A percentile compares a stretch with the other conserved stretches of the same genome.
These are phyloP conservation scores for Plantago major DNA, from an alignment of 257 asterid genomes.

Conservation along the genomic window DNA sequence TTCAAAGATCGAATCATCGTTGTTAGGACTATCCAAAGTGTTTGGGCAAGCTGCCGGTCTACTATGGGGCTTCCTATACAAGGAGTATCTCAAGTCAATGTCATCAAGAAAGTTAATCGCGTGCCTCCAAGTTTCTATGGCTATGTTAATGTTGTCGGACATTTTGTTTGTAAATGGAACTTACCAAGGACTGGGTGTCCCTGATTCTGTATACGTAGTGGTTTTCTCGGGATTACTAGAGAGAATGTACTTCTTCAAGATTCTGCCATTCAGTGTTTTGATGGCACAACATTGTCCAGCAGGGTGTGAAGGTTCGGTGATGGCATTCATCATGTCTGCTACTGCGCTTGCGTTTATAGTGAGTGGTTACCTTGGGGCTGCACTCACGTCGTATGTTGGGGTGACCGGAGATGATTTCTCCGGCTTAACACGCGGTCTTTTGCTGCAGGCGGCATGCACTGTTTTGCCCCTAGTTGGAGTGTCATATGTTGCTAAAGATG, in stretches of 20 bases:
- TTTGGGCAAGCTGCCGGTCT: slow-evolving; percentile 87
- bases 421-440: slow-evolving; percentile 47
- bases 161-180: slow-evolving; percentile 67
- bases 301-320: slow-evolving; percentile 88
- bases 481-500: slow-evolving; percentile 55
- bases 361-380: slow-evolving; percentile 88
- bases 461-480: slow-evolving; percentile 65
- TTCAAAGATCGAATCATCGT: slow-evolving; percentile 65
- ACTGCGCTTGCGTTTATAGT: slow-evolving; percentile 66
- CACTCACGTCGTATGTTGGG: slow-evolving; percentile 51
- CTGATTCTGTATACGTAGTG: slow-evolving; percentile 69
- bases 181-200: slow-evolving; percentile 54
- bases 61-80: slow-evolving; percentile 73
- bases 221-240: slow-evolving; percentile 78
- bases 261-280: slow-evolving; percentile 66
- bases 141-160: slow-evolving; percentile 66
- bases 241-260: slow-evolving; percentile 71
- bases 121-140: slow-evolving; percentile 64
- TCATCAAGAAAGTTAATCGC: slow-evolving; percentile 65
- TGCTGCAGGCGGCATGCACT: slow-evolving; percentile 75
- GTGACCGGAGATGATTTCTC: slow-evolving; percentile 71
- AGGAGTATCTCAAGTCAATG: slow-evolving; percentile 51
- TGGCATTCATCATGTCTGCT: slow-evolving; percentile 91
- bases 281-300: slow-evolving; percentile 89
- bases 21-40: slow-evolving; percentile 85